Evolutionary conservation across 352 stramenopile species (phyloP).

Genomic region (Phytophthora syringae): DNA sequence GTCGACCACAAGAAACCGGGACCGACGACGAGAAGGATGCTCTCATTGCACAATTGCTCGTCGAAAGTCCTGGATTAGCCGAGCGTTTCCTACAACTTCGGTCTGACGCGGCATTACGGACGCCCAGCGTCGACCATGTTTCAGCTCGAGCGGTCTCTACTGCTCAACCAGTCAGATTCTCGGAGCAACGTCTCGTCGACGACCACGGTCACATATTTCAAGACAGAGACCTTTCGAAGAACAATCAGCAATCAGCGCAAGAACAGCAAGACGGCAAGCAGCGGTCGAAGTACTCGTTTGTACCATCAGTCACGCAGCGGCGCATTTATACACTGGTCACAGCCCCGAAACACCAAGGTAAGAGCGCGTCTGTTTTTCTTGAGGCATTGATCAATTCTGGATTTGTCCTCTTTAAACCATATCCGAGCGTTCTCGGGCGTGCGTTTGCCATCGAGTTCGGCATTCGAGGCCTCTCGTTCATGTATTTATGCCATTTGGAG

Average conservation of each 20-base stretch:
- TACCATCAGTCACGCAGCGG: background rate
- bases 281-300: slow-evolving; percentile 9
- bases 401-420: slow-evolving; percentile 11
- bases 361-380: slow-evolving; percentile 8
- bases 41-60: slow-evolving; percentile 3
- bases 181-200: no score
- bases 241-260: background rate
- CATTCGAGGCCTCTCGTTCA: slow-evolving; percentile 5
- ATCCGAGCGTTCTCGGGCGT: slow-evolving; percentile 12
- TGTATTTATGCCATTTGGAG: slow-evolving; percentile 8
- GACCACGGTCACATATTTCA: no score
- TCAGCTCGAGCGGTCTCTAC: no score
- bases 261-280: background rate
- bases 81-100: background rate
- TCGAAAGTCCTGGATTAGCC: background rate
- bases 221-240: no score
- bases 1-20: background rate
- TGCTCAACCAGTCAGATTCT: no score
- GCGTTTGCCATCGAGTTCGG: slow-evolving; percentile 17
- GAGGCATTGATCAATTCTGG: slow-evolving; percentile 9
- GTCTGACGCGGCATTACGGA: background rate
- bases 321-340: no score
- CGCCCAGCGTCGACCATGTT: no score
- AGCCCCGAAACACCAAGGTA: no score
- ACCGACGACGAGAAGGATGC: background rate